These are phyloP conservation scores for Agrocybe pediades DNA, from an alignment of 768 basidiomycete species.

Conservation along the genomic window DNA sequence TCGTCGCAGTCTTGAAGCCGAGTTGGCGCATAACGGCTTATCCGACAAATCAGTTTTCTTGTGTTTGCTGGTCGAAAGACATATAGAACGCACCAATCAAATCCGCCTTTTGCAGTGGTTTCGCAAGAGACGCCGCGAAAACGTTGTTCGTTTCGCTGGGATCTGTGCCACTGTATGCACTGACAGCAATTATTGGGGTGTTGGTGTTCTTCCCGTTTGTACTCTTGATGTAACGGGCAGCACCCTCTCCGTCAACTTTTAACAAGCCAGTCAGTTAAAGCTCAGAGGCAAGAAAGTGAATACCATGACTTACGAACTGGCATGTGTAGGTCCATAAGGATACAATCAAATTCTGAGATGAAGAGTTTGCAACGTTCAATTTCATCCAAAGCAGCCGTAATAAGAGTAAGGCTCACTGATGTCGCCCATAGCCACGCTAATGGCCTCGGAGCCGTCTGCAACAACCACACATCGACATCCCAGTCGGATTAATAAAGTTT, in stretches of 20 bases:
- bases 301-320: conserved; percentile 72
- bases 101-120: conserved; percentile 89
- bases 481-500: conserved; percentile 89
- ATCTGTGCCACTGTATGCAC: conserved; percentile 80
- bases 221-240: conserved; percentile 95
- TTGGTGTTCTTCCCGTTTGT: conserved; percentile 94
- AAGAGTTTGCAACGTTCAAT: conserved; percentile 20
- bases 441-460: conserved; percentile 94
- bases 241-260: conserved; percentile 91
- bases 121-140: conserved; percentile 81
- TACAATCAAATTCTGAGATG: conserved; percentile 85
- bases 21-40: conserved; percentile 75
- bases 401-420: conserved; percentile 70
- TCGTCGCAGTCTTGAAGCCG: conserved; percentile 86
- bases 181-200: conserved; percentile 91
- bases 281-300: conserved; percentile 1
- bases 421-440: conserved; percentile 96
- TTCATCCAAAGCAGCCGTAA: not conserved
- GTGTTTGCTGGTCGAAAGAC: not conserved
- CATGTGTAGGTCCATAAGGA: conserved; percentile 95
- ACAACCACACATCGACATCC: conserved; percentile 97
- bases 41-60: conserved; percentile 4
- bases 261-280: conserved; percentile 1
- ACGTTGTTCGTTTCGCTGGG: conserved; percentile 63
- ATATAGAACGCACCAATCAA: conserved; percentile 52